Evolutionary conservation across 2,329 filamentous ascomycete species (phyloP).

Genomic region (Ceratocystiopsis brevicomis): DNA sequence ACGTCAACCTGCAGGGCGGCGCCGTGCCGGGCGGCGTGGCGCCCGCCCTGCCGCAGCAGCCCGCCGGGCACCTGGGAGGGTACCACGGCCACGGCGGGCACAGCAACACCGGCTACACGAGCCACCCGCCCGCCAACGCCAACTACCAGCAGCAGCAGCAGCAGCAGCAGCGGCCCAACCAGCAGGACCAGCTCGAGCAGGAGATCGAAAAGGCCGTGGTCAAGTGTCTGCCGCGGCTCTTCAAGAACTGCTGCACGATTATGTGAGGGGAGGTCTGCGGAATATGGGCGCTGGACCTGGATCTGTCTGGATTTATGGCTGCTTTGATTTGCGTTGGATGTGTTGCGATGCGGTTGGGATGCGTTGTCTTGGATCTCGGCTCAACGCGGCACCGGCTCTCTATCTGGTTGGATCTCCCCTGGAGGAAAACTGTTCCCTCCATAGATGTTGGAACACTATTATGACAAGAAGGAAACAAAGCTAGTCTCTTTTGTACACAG

Average conservation of each 20-base stretch:
- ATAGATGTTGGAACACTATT: too few species aligned
- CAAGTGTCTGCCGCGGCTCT: slow-evolving; percentile 38
- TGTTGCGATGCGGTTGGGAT: too few species aligned
- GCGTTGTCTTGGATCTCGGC: too few species aligned
- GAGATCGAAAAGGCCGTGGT: slow-evolving; percentile 25
- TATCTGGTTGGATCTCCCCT: too few species aligned
- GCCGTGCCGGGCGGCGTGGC: slow-evolving; percentile 22
- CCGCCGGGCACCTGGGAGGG: slow-evolving; percentile 19
- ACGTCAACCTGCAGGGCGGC: slow-evolving; percentile 66
- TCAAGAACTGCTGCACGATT: slow-evolving; percentile 50
- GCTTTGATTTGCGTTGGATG: too few species aligned
- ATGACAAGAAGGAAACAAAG: too few species aligned
- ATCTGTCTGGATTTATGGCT: too few species aligned
- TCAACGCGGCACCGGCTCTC: too few species aligned
- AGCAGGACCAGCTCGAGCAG: slow-evolving; percentile 38
- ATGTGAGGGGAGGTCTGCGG: too few species aligned
- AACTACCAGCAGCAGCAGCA: slow-evolving; percentile 13
- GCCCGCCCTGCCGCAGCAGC: slow-evolving; percentile 28
- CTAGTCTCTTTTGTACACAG: too few species aligned
- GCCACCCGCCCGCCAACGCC: slow-evolving; percentile 5
- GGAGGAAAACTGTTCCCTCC: too few species aligned
- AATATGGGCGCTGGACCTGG: too few species aligned
- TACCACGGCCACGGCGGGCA: slow-evolving; percentile 18
- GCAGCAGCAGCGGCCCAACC: slow-evolving; percentile 16
- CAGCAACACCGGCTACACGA: slow-evolving; percentile 19